Base-by-base conservation (phyloP, 73 alveolate species). In the Breviolum minutum region DNA sequence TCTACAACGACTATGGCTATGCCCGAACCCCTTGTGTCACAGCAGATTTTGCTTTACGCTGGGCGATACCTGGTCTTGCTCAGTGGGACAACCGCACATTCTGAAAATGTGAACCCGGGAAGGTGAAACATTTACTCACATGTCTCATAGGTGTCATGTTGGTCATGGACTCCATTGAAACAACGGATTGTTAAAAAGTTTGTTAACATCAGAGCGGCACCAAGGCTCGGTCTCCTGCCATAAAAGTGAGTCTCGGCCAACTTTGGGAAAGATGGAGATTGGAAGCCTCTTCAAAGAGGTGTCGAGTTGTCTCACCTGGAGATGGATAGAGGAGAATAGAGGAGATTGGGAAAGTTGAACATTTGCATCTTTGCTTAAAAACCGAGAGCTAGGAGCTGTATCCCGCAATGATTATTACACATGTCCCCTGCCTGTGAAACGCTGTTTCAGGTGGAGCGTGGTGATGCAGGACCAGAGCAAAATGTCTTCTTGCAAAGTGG, bases 371-470 rank as follows among this genome's bases (percentile, higher is more conserved):
- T 40, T 40, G 54, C 54, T 40, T 40, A 40, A 40, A 40, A 40
- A 40, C 54, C 54, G 54, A 40, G 54, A 40, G 54, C 54, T 0
- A 40, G 54, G 54, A 40, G 54, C n/a, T n/a, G n/a, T n/a, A n/a
- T n/a, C n/a, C n/a, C n/a, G n/a, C n/a, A n/a, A n/a, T n/a, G n/a
- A n/a, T n/a, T n/a, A 40, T 40, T 40, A 40, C 54, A 40, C 54
- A 40, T 71, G 81, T 20, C 4, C 60, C 48, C 22, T 73, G 54
- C 54, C 40, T 22, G 69, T 14, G 61, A 32, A 32, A 22, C 86
- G 63, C 86, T 60, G 24, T 29, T 8, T 20, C 73, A 88, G 95
- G 95, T 88, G 71, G 95, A 88, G 32, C 95, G 95, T 6, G 95
- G 81, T 60, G 70, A 69, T 61, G 95, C 79, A 7, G 95, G 71